phyloP scores from a whole-genome alignment of 2,329 filamentous ascomycete species.

The Fusarium foetens region DNA sequence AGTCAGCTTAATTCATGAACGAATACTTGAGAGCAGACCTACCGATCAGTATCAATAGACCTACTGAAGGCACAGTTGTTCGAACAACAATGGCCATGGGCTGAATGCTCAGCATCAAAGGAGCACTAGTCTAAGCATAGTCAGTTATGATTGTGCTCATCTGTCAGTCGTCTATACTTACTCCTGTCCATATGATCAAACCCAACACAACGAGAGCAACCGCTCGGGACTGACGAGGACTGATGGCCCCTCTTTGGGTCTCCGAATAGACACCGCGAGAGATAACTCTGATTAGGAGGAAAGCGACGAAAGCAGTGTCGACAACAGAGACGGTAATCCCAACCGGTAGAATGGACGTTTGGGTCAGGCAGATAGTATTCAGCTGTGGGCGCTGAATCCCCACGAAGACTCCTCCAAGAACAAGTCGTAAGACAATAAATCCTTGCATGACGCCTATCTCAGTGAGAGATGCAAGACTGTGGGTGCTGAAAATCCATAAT shows the following conservation, averaged over 20 bases:
- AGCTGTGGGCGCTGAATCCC: slow-evolving; percentile 65
- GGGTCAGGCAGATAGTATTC: slow-evolving; percentile 62
- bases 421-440: slow-evolving; percentile 59
- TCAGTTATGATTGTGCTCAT: slow-evolving; percentile 4
- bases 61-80: slow-evolving; percentile 62
- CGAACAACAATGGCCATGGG: slow-evolving; percentile 56
- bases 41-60: slow-evolving; percentile 62
- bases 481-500: slow-evolving; percentile 60
- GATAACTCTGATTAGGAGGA: slow-evolving; percentile 56
- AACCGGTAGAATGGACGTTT: slow-evolving; percentile 56
- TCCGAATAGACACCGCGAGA: slow-evolving; percentile 50
- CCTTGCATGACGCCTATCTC: slow-evolving; percentile 56
- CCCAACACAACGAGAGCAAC: slow-evolving; percentile 56
- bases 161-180: slow-evolving; percentile 50
- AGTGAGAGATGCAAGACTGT: slow-evolving; percentile 50
- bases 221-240: slow-evolving; percentile 51
- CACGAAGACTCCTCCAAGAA: slow-evolving; percentile 64
- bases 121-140: slow-evolving; percentile 58
- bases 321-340: slow-evolving; percentile 57
- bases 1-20: slow-evolving; percentile 2
- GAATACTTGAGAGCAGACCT: slow-evolving; percentile 20
- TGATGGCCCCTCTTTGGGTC: slow-evolving; percentile 42
- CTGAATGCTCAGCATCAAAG: slow-evolving; percentile 60
- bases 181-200: slow-evolving; percentile 64
- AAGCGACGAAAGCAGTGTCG: slow-evolving; percentile 58